Evolutionary conservation across 140 eudicot species (phyloP).

Genomic region (Anethum foeniculum): DNA sequence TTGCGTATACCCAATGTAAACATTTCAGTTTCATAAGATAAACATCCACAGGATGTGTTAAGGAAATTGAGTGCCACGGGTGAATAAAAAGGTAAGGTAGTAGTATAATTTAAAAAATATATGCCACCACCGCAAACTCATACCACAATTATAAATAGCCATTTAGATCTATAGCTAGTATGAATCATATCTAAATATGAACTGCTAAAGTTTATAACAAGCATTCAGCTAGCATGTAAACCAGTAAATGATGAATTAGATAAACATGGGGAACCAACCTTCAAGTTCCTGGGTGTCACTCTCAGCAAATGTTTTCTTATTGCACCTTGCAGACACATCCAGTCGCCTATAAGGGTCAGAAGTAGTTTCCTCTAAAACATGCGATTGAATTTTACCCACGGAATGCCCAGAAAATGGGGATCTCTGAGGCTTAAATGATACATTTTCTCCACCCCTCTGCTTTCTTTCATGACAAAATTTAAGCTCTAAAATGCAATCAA

Average conservation of each 20-base stretch:
- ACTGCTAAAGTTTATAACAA: neutral
- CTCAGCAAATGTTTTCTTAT: slow-evolving; percentile 28
- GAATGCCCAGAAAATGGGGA: slow-evolving; percentile 58
- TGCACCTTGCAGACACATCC: slow-evolving; percentile 40
- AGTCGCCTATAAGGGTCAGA: slow-evolving; percentile 33
- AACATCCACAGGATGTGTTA: neutral
- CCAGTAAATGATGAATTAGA: neutral
- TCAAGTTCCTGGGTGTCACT: slow-evolving; percentile 34
- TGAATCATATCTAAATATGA: neutral
- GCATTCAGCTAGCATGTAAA: neutral
- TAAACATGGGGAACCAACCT: slow-evolving; percentile 35
- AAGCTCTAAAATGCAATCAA: slow-evolving; percentile 80
- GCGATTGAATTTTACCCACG: slow-evolving; percentile 30
- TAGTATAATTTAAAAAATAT: neutral
- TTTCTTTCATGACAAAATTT: slow-evolving; percentile 74
- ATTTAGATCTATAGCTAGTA: neutral
- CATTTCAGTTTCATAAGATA: neutral
- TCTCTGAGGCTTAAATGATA: slow-evolving; percentile 49
- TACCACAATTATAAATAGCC: neutral
- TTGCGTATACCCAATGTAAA: too few relatives aligned
- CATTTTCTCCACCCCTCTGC: slow-evolving; percentile 55
- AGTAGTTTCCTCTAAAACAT: slow-evolving; percentile 16
- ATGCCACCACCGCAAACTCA: neutral
- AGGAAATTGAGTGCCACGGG: neutral
- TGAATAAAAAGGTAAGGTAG: neutral